These are phyloP conservation scores for Ilyonectria destructans DNA, from an alignment of 2,329 filamentous ascomycete species.

Conservation along the genomic window DNA sequence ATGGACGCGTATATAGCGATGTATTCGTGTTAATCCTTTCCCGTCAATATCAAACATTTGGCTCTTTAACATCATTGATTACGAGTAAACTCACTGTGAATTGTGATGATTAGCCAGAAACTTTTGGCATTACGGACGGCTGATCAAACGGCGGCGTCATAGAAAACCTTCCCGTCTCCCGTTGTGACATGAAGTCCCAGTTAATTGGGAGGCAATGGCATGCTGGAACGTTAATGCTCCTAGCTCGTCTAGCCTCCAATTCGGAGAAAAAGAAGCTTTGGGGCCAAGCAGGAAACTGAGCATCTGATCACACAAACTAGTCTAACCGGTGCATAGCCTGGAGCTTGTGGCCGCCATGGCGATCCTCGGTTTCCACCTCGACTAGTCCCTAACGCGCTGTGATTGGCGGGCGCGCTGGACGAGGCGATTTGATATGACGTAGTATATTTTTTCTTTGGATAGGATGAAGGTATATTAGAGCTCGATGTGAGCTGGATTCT, in stretches of 20 bases:
- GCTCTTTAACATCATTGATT: not conserved
- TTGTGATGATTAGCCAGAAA: not conserved
- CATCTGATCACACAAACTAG: slow-evolving; percentile 31
- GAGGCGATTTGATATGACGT: slow-evolving; percentile 46
- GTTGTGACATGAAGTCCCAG: not conserved
- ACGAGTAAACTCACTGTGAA: not conserved
- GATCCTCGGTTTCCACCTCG: slow-evolving; percentile 32
- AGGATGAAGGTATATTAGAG: slow-evolving; percentile 27
- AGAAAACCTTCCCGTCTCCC: slow-evolving; percentile 6
- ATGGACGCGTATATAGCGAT: slow-evolving; percentile 17
- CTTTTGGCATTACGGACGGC: not conserved
- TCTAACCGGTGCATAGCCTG: slow-evolving; percentile 28
- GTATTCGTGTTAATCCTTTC: not conserved
- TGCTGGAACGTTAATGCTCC: not conserved
- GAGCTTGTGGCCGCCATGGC: slow-evolving; percentile 40
- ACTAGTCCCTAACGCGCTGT: slow-evolving; percentile 5
- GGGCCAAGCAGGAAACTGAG: not conserved
- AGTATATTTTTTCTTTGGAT: slow-evolving; percentile 41
- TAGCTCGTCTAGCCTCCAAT: not conserved
- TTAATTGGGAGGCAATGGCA: slow-evolving; percentile 1
- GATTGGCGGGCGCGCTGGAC: slow-evolving; percentile 38
- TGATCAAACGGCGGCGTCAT: slow-evolving; percentile 22
- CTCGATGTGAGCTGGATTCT: not conserved
- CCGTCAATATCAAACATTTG: not conserved
- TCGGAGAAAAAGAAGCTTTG: slow-evolving; percentile 4